These are phyloP conservation scores for Pseudozyma hubeiensis DNA, from an alignment of 1,284 basidiomycete species.

Conservation along the genomic window DNA sequence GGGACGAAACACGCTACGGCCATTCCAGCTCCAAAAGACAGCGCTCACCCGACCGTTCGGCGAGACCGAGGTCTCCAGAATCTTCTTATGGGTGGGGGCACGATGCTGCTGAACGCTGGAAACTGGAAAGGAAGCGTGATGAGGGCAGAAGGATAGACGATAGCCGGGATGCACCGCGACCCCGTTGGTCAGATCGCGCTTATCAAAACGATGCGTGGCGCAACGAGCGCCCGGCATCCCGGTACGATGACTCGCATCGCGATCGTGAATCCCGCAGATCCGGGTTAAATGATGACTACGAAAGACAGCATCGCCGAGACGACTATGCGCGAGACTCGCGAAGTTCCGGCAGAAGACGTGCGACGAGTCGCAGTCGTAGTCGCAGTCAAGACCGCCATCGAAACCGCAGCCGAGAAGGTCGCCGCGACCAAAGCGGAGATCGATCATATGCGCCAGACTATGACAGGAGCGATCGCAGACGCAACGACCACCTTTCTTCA, in stretches of 20 bases:
- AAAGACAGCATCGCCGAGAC: neutral
- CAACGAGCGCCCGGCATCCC: slow-evolving; percentile 6
- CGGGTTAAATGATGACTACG: slow-evolving; percentile 1
- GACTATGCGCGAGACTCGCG: neutral
- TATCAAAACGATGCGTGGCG: slow-evolving; percentile 2
- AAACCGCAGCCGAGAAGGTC: slow-evolving; percentile 17
- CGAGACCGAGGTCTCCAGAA: slow-evolving; percentile 10
- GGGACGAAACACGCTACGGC: neutral
- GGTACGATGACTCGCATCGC: slow-evolving; percentile 1
- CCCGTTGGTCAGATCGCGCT: neutral
- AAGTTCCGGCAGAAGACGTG: neutral
- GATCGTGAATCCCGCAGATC: slow-evolving; percentile 3
- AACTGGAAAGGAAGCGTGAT: neutral
- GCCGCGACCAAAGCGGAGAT: slow-evolving; percentile 26
- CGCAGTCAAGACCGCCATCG: slow-evolving; percentile 2
- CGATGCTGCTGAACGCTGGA: neutral
- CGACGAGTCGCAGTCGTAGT: slow-evolving; percentile 2
- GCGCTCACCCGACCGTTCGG: slow-evolving; percentile 7
- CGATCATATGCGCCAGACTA: neutral
- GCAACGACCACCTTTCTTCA: neutral
- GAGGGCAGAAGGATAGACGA: neutral
- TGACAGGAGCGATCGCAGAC: neutral
- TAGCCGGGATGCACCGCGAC: neutral
- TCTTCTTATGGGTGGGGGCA: neutral
- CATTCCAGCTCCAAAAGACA: neutral